Percentiles rank a stretch among this genome's conserved stretches.
phyloP scores from a whole-genome alignment of 73 alveolate genomes.

The Paramecium primaurelia region DNA sequence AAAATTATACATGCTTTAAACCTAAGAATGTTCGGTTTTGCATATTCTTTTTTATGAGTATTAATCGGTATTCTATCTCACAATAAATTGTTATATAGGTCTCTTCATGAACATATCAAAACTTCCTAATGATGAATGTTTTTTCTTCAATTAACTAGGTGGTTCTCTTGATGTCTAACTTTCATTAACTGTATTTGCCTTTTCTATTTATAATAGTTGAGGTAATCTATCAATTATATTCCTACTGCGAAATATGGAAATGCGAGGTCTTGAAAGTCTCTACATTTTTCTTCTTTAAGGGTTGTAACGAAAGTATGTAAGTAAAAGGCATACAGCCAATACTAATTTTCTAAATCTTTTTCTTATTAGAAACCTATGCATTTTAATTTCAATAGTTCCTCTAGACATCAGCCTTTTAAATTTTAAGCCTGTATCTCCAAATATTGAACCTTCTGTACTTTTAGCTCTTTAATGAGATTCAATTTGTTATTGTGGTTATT shows the following conservation, averaged over 20 bases:
- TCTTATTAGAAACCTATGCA: neutral
- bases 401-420: neutral
- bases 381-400: neutral
- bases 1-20: neutral
- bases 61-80: neutral
- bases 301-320: neutral
- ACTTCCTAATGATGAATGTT: neutral
- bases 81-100: neutral
- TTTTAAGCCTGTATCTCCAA: neutral
- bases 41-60: neutral
- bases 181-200: neutral
- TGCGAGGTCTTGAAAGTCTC: neutral
- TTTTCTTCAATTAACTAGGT: neutral
- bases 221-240: neutral
- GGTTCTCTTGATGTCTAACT: neutral
- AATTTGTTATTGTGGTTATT: neutral
- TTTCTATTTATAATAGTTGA: neutral
- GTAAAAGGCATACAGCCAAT: neutral
- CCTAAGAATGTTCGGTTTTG: neutral
- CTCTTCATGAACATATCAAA: neutral
- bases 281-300: neutral
- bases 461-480: neutral
- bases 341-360: neutral
- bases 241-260: neutral
- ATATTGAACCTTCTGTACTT: neutral